A percentile compares a stretch with the other conserved stretches of the same genome.
Evolutionary conservation across 345 rosid genomes (phyloP).

Genomic region (Lagerstroemia speciosa): DNA sequence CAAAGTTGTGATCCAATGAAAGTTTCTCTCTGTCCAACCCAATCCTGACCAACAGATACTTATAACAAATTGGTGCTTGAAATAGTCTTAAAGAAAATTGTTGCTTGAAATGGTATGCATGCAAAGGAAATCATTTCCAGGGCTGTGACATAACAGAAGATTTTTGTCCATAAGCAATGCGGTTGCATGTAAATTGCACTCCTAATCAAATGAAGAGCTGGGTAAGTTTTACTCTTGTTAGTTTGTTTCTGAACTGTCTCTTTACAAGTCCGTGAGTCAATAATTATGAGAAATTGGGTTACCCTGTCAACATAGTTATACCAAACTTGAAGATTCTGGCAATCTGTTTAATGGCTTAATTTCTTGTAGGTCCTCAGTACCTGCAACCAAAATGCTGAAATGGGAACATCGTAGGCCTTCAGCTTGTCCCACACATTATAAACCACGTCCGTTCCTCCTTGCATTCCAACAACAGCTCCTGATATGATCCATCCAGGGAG

Average conservation of each 20-base stretch:
- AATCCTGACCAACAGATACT: constrained; percentile 31
- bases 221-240: not conserved
- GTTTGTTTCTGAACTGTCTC: not conserved
- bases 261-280: not conserved
- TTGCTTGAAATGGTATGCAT: not conserved
- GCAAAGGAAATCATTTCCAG: not conserved
- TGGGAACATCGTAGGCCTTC: constrained; percentile 36
- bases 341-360: not conserved
- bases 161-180: not conserved
- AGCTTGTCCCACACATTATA: constrained; percentile 38
- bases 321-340: not conserved
- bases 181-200: not conserved
- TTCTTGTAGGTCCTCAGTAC: constrained; percentile 20
- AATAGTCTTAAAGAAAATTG: not conserved
- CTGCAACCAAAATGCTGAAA: constrained; percentile 79
- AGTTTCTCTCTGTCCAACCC: constrained; percentile 68
- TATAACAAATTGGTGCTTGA: not conserved
- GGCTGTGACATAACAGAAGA: too few relatives aligned
- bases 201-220: not conserved
- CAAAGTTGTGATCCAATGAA: constrained; percentile 60
- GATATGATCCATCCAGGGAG: constrained; percentile 74
- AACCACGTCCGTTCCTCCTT: constrained; percentile 67
- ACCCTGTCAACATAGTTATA: not conserved
- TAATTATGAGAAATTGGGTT: not conserved
- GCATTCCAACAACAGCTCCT: constrained; percentile 78